Evolutionary conservation across 1,139 yeast genomes (phyloP), one percentile per base, ranked within the genome.

Genomic region (Yamadazyma epiphylla): DNA sequence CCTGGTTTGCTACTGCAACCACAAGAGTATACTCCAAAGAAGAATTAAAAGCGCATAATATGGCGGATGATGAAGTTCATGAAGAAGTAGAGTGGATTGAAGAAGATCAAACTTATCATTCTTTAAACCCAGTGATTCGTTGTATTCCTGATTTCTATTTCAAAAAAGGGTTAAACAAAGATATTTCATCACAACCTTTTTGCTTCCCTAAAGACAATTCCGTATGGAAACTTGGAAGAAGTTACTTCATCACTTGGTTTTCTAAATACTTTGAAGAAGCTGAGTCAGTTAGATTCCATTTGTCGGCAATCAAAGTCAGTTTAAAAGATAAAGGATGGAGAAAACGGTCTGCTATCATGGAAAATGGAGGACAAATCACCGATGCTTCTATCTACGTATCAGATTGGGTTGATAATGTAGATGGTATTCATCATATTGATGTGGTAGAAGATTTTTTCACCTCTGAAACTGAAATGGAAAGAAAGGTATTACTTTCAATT

Each of bases 211-310:
- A 61, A 20, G 91, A 84, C 42, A 69, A 76, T 38, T 49, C 65
- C 10, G 64, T 59, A 24, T 64, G 81, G 57, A 69, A 72, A 39
- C 54, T 72, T 38, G 94, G 72, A 24, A 58, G 69, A 35, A 73
- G 84, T 1, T 83, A 84, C 48, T 87, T 88, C 50, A 57, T 84
- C 31, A 78, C 91, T 8, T 87, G 96, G 96, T 87, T 64, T 56
- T 70, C 89, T 2, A 66, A 70, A 30, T 85, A 79, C 48, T 72
- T 70, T 38, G 61, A 64, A 14, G 70, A 62, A 2, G 79, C 72
- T 17, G 59, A 71, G 27, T 72, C 74, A 21, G 89, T 85, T 10
- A 75, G 75, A 44, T 45, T 86, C 19, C 94, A 83, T 51, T 64
- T 82, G 40, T 77, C 82, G 2, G 76, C 74, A 42, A 72, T 84